These are phyloP conservation scores for Actinomortierella wolfii DNA, from an alignment of 371 early-diverging fungal genomes.

Conservation along the genomic window DNA sequence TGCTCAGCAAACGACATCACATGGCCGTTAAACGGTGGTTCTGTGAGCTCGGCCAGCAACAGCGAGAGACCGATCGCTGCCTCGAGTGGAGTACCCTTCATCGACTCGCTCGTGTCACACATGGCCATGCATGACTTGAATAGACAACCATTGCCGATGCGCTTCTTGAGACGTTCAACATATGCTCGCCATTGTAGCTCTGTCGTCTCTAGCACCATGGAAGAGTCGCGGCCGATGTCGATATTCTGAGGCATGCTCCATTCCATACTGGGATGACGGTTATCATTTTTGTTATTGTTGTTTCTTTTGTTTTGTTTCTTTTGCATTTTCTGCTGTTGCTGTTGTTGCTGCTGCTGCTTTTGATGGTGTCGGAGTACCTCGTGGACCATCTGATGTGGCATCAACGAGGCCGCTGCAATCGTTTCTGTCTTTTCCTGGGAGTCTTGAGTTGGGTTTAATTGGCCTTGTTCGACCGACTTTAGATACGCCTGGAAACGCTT, in stretches of 20 bases:
- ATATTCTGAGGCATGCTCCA: no score
- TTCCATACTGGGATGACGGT: no score
- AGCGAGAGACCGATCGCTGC: constrained; percentile 55
- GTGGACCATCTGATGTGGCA: constrained; percentile 53
- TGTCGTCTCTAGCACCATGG: constrained; percentile 8
- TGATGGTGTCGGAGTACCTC: constrained; percentile 9
- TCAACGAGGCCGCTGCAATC: constrained; percentile 52
- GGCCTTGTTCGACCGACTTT: constrained; percentile 45
- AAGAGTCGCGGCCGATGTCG: no score
- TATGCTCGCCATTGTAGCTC: constrained; percentile 24
- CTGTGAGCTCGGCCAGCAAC: constrained; percentile 47
- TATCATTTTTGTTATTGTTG: no score
- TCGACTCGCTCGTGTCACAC: constrained; percentile 60
- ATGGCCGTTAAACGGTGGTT: constrained; percentile 48
- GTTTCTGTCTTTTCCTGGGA: no score
- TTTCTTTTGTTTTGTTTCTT: no score
- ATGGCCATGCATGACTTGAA: constrained; percentile 51
- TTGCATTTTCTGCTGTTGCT: no score
- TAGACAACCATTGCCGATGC: no score
- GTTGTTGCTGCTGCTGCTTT: no score
- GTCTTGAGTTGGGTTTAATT: no score
- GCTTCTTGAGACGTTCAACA: constrained; percentile 14
- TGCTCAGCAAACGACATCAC: constrained; percentile 51
- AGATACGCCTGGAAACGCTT: constrained; percentile 44
- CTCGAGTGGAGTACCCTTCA: constrained; percentile 47